Percentiles rank a stretch among this genome's conserved stretches.
These are phyloP conservation scores for Rhynchospora tenuis DNA, from an alignment of 176 grass and related monocot genomes.

Conservation along the genomic window DNA sequence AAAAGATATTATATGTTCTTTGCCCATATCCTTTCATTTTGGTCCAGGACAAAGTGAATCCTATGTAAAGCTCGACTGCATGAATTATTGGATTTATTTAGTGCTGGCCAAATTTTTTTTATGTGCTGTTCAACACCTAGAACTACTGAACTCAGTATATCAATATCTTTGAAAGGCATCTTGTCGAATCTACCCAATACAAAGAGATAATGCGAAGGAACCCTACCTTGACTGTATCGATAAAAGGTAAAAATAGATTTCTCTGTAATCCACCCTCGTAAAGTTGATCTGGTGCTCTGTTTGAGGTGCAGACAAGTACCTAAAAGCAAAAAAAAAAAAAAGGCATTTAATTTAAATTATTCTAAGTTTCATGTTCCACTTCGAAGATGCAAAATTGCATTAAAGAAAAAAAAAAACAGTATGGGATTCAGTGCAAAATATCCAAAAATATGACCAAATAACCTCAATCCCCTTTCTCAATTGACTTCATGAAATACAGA, in stretches of 20 bases:
- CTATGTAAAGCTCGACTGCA: neutral
- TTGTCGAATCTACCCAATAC: neutral
- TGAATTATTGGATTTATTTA: neutral
- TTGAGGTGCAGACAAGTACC: slow-evolving; percentile 88
- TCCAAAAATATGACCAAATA: neutral
- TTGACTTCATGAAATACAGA: neutral
- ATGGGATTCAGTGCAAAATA: neutral
- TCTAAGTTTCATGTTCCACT: neutral
- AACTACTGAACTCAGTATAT: neutral
- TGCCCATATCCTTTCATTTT: neutral
- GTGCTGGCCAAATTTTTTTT: neutral
- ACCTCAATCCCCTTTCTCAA: neutral
- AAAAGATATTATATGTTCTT: neutral
- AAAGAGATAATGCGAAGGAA: neutral
- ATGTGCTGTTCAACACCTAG: neutral
- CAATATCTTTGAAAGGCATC: neutral
- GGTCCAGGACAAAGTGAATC: neutral
- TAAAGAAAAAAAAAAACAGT: slow-evolving; percentile 1
- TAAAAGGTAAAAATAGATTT: slow-evolving; percentile 69
- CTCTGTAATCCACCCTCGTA: slow-evolving; percentile 68
- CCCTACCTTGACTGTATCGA: slow-evolving; percentile 71
- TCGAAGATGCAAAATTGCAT: neutral
- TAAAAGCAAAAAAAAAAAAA: slow-evolving; percentile 26
- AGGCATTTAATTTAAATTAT: neutral
- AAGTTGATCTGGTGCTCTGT: slow-evolving; percentile 62